phyloP scores from a whole-genome alignment of 1,139 yeast species.

The Suhomyces choctaworum region DNA sequence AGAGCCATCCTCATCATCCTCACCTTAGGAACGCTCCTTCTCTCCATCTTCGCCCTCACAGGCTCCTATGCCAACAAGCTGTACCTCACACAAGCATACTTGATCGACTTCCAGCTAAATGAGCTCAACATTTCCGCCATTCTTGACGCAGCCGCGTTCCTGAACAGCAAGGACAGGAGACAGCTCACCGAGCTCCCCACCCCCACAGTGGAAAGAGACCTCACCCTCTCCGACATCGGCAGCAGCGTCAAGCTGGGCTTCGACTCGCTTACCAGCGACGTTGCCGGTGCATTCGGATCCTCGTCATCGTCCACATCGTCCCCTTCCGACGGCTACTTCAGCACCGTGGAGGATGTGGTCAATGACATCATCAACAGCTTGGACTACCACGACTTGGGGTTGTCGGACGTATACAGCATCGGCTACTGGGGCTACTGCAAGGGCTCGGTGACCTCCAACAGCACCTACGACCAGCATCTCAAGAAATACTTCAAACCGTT shows the following conservation, averaged over 20 bases:
- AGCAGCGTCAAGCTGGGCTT: conserved; percentile 4
- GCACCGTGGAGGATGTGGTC: conserved; percentile 46
- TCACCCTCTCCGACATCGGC: conserved; percentile 7
- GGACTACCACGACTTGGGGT: conserved; percentile 40
- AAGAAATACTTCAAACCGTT: conserved; percentile 22
- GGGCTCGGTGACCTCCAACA: conserved; percentile 35
- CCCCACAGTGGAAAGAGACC: not conserved
- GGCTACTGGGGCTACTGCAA: conserved; percentile 77
- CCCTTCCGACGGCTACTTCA: conserved; percentile 32
- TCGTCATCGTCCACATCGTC: conserved; percentile 1
- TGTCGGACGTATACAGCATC: conserved; percentile 61
- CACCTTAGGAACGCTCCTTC: conserved; percentile 36
- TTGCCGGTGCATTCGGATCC: not conserved
- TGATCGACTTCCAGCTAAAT: conserved; percentile 40
- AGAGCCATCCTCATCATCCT: conserved; percentile 37
- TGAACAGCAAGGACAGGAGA: conserved; percentile 8
- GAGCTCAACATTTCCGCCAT: conserved; percentile 34
- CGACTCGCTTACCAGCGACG: not conserved
- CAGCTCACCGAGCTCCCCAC: conserved; percentile 2
- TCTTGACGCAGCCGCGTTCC: conserved; percentile 21
- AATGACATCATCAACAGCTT: conserved; percentile 16
- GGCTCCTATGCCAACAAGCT: conserved; percentile 41
- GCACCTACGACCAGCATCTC: conserved; percentile 13
- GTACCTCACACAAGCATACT: conserved; percentile 39
- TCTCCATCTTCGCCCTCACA: conserved; percentile 41